Conservation (phyloP, 2,329 filamentous ascomycete genomes). For the Cytospora schulzeri region DNA sequence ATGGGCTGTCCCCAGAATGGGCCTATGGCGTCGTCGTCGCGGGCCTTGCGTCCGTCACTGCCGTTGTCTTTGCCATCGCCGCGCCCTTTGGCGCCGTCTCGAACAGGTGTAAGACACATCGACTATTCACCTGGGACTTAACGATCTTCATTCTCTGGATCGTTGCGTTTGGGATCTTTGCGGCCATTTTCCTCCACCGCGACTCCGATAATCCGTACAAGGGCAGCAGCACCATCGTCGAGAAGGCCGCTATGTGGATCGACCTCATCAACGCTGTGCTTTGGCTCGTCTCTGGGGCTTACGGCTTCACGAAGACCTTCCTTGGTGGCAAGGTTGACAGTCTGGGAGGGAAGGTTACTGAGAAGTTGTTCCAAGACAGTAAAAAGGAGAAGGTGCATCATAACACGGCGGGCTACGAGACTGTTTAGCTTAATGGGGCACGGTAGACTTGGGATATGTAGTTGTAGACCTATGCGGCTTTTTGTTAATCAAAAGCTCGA, state of each 20-base stretch:
- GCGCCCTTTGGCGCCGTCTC: conserved; percentile 41
- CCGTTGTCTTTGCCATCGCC: conserved; percentile 44
- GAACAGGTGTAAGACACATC: conserved; percentile 44
- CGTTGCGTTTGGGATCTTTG: conserved; percentile 72
- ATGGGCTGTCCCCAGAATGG: conserved; percentile 53
- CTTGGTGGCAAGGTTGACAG: conserved; percentile 45
- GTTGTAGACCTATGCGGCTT: not conserved
- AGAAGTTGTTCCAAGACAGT: conserved; percentile 38
- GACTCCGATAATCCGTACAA: conserved; percentile 54
- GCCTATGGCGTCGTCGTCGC: conserved; percentile 64
- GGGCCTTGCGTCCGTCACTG: conserved; percentile 55
- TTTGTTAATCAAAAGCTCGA: not conserved
- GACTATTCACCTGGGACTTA: conserved; percentile 49
- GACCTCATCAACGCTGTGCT: conserved; percentile 68
- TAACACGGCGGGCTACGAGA: conserved; percentile 13
- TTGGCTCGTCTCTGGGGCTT: conserved; percentile 57
- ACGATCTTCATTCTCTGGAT: conserved; percentile 57
- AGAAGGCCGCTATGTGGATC: conserved; percentile 75
- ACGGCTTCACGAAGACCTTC: conserved; percentile 45
- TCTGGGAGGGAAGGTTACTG: conserved; percentile 41
- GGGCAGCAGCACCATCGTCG: conserved; percentile 47
- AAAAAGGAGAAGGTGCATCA: conserved; percentile 7
- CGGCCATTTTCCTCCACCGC: conserved; percentile 66
- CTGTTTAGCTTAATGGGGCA: not conserved
- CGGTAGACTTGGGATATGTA: not conserved